Conservation (phyloP, 2,329 filamentous ascomycete species). For the Blumeria graminis region DNA sequence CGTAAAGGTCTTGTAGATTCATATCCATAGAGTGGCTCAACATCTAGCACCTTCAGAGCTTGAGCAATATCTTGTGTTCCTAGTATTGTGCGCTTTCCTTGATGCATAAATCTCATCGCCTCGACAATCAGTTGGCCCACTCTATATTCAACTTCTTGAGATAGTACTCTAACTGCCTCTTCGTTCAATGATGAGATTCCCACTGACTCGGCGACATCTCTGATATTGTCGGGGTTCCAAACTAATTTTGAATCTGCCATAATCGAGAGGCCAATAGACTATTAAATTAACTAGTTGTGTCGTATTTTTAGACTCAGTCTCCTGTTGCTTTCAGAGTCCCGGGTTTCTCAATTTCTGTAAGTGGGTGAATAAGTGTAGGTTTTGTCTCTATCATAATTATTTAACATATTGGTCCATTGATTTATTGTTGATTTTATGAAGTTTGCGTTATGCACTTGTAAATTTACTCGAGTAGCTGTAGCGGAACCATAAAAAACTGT, state of each 20-base stretch:
- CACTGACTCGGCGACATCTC: slow-evolving; percentile 87
- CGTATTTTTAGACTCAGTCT: too few relatives aligned
- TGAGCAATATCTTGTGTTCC: slow-evolving; percentile 76
- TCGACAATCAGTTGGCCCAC: slow-evolving; percentile 85
- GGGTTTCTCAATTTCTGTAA: neutral
- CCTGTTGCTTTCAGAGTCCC: too few relatives aligned
- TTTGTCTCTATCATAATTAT: too few relatives aligned
- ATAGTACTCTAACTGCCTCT: slow-evolving; percentile 66
- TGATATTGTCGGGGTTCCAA: slow-evolving; percentile 92
- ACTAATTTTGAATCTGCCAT: slow-evolving; percentile 25
- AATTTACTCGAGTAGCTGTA: too few relatives aligned
- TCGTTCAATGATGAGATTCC: slow-evolving; percentile 63
- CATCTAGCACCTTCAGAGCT: slow-evolving; percentile 64
- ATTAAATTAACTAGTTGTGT: too few relatives aligned
- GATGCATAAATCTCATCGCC: slow-evolving; percentile 88
- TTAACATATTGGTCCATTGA: too few relatives aligned
- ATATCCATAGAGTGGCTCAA: slow-evolving; percentile 91
- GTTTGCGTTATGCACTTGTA: too few relatives aligned
- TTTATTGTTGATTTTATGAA: too few relatives aligned
- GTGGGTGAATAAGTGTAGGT: neutral
- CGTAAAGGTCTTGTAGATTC: slow-evolving; percentile 71
- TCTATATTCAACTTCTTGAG: slow-evolving; percentile 87
- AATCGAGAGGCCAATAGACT: neutral
- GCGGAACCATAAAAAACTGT: too few relatives aligned
- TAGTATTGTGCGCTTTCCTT: slow-evolving; percentile 62